A percentile compares a stretch with the other conserved stretches of the same genome.
These are phyloP conservation scores for Hypoxylon sp. DNA, from an alignment of 2,329 filamentous ascomycete species.

Conservation along the genomic window DNA sequence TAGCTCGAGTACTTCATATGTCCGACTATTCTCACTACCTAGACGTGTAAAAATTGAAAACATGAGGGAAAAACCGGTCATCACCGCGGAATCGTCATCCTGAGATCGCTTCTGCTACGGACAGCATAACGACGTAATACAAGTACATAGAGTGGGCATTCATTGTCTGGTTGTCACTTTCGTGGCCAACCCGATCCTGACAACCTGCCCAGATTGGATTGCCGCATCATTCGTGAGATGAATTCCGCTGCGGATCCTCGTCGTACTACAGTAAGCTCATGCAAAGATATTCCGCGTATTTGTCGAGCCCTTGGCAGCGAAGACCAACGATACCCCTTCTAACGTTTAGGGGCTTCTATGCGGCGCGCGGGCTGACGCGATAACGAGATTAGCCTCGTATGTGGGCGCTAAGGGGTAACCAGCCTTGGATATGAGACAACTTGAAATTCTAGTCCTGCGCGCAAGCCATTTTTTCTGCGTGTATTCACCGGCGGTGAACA, in stretches of 20 bases:
- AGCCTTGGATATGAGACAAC: conserved; percentile 14
- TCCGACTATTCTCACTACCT: conserved; percentile 3
- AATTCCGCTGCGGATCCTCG: conserved; percentile 32
- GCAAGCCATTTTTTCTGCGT: background rate
- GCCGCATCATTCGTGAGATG: conserved; percentile 23
- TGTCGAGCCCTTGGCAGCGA: conserved; percentile 18
- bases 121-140: conserved; percentile 8
- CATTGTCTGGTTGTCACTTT: conserved; percentile 17
- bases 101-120: conserved; percentile 26
- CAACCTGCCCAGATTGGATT: conserved; percentile 37
- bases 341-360: conserved; percentile 11
- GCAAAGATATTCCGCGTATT: conserved; percentile 20
- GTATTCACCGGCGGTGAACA: conserved; percentile 33
- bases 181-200: conserved; percentile 16
- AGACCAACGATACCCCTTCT: conserved; percentile 22
- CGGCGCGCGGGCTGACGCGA: conserved; percentile 25
- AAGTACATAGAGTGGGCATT: conserved; percentile 10
- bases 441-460: conserved; percentile 9
- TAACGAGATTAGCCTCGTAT: conserved; percentile 36
- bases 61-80: conserved; percentile 24
- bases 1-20: background rate
- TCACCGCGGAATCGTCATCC: conserved; percentile 30
- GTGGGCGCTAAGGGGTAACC: conserved; percentile 23
- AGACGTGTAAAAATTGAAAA: conserved; percentile 9
- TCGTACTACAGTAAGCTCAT: conserved; percentile 41